phyloP scores from a whole-genome alignment of 805 yeast species.

The Grigorovia yakushimaensis region DNA sequence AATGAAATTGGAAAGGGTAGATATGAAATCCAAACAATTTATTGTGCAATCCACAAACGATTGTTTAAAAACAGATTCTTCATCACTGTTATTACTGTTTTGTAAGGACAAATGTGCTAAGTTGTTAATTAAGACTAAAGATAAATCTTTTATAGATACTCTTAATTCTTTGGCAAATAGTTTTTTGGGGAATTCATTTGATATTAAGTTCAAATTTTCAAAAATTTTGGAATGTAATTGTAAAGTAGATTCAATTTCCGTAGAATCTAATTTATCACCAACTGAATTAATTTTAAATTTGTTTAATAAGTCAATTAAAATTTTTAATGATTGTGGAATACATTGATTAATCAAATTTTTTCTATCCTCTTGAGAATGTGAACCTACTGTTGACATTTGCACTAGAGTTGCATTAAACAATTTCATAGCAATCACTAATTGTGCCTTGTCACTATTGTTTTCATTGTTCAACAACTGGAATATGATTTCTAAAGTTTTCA shows the following conservation, averaged over 20 bases:
- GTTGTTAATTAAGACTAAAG: constrained; percentile 7
- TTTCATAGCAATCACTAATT: constrained; percentile 40
- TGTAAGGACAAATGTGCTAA: background rate
- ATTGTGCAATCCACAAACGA: constrained; percentile 15
- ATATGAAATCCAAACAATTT: constrained; percentile 15
- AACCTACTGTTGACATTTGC: constrained; percentile 35
- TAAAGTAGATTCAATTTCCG: constrained; percentile 1
- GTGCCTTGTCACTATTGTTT: constrained; percentile 22
- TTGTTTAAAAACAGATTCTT: no score
- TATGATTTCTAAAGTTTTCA: constrained; percentile 42
- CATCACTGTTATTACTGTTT: constrained; percentile 4
- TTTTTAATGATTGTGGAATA: constrained; percentile 10
- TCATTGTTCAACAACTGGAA: constrained; percentile 29
- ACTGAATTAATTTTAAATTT: no score
- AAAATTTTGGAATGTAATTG: constrained; percentile 13
- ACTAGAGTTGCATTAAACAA: constrained; percentile 45
- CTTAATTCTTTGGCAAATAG: constrained; percentile 9
- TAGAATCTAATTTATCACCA: no score
- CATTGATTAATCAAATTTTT: constrained; percentile 13
- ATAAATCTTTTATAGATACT: constrained; percentile 7
- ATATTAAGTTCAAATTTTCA: constrained; percentile 16
- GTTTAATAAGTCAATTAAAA: constrained; percentile 7
- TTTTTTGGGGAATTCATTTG: constrained; percentile 17
- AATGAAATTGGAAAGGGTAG: constrained; percentile 8
- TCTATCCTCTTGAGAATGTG: constrained; percentile 8